Base-by-base conservation (phyloP, 495 filamentous ascomycete genomes). In the Pyrenula massariospora region DNA sequence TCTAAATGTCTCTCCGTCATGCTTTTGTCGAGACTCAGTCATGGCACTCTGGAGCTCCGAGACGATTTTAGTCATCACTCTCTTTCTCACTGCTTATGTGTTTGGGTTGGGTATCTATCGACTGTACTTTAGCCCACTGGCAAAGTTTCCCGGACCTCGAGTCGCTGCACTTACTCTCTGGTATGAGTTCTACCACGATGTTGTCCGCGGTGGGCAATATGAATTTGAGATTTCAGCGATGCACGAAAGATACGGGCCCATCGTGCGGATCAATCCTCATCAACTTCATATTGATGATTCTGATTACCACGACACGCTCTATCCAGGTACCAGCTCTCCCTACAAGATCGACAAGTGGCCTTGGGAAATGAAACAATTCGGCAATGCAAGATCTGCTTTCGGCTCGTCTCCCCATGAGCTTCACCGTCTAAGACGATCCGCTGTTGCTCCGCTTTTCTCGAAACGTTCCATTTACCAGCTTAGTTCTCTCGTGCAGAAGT, bases 151-250 rank as follows among this genome's bases (percentile, higher is more conserved):
- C 2, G 78, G 79, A 0, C 77, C 76, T 0, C 73, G 66, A 24
- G 57, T 82, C 0, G 79, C 82, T 0, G 83, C 80, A 0, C 47
- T 72, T 0, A 80, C 73, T 0, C 47, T 57, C 22, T 70, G 60
- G 56, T 80, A 81, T 55, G 77, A 84, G 58, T 72, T 69, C 47
- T 80, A 78, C 57, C 78, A 68, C 57, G 71, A 82, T 57, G 60
- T 70, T 20, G 56, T 76, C 19, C 59, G 65, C 24, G 48, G 61
- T 20, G 76, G 71, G 2, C 61, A 54, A 53, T 76, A 70, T 54
- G 66, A 64, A 1, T 75, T 70, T 31, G 62, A 73, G 57, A 72
- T 79, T 57, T 60, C 62, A 20, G 63, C 71, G 49, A 62, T 78
- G 65, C 77, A 80, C 58, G 57, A 68, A 31, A 52, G 66, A 55